Evolutionary conservation across 805 yeast genomes (phyloP).

Genomic region (Candida coquimbonensis): DNA sequence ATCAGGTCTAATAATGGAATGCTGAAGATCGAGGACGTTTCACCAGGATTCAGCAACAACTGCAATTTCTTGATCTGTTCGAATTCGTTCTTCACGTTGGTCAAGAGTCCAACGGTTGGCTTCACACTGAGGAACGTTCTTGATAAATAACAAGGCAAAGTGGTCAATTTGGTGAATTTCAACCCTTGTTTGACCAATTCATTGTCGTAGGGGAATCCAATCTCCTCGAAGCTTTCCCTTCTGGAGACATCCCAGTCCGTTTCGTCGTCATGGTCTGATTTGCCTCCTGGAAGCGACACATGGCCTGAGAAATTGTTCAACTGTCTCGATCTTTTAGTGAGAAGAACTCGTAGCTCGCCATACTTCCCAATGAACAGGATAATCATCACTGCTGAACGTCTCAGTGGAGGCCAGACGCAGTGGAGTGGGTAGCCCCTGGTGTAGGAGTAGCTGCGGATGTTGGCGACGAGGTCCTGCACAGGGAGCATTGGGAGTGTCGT

Average conservation of each 20-base stretch:
- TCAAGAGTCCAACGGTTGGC: slow-evolving; percentile 69
- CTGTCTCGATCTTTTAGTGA: slow-evolving; percentile 69
- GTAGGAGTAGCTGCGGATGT: slow-evolving; percentile 13
- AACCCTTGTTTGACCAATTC: slow-evolving; percentile 42
- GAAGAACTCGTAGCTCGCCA: slow-evolving; percentile 70
- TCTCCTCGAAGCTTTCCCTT: slow-evolving; percentile 83
- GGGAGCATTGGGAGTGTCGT: not conserved
- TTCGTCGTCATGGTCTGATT: slow-evolving; percentile 65
- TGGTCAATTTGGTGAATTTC: slow-evolving; percentile 50
- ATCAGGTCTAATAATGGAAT: slow-evolving; percentile 61
- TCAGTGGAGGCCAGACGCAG: slow-evolving; percentile 63
- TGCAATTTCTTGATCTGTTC: slow-evolving; percentile 26
- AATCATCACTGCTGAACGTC: slow-evolving; percentile 77
- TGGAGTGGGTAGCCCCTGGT: slow-evolving; percentile 20
- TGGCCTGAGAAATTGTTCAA: slow-evolving; percentile 81
- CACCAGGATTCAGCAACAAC: slow-evolving; percentile 66
- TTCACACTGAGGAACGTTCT: slow-evolving; percentile 77
- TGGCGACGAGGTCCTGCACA: slow-evolving; percentile 10
- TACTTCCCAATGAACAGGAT: slow-evolving; percentile 63
- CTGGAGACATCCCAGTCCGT: slow-evolving; percentile 67
- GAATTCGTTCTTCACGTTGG: slow-evolving; percentile 19
- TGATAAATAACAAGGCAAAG: slow-evolving; percentile 74
- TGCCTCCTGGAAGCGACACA: slow-evolving; percentile 91
- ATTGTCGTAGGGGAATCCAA: slow-evolving; percentile 56
- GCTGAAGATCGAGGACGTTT: slow-evolving; percentile 62